Evolutionary conservation across 306 rosid species (phyloP).

Genomic region (Cicer judaicum): DNA sequence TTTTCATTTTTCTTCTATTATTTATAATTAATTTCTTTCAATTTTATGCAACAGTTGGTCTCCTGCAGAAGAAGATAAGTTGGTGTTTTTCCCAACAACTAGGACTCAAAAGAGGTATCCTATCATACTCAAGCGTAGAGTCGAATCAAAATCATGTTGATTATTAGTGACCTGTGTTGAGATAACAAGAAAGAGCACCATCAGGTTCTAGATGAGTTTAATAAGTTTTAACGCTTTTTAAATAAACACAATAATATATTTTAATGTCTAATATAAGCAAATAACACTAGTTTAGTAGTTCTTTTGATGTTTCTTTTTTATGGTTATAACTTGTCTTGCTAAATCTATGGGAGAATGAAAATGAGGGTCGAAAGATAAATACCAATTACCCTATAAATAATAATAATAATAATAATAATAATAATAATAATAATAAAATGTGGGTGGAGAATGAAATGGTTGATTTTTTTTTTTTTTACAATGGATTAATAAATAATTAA

Average conservation of each 20-base stretch:
- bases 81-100: slow-evolving; percentile 94
- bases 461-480: too few species aligned
- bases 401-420: too few species aligned
- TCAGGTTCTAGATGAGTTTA: slow-evolving; percentile 40
- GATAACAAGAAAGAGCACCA: background rate
- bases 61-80: slow-evolving; percentile 93
- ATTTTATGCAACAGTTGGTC: slow-evolving; percentile 64
- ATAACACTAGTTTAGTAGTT: slow-evolving; percentile 25
- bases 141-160: background rate
- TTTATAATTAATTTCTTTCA: slow-evolving; percentile 19
- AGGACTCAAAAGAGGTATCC: slow-evolving; percentile 94
- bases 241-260: too few species aligned
- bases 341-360: background rate
- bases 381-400: too few species aligned
- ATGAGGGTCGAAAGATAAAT: background rate
- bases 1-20: background rate
- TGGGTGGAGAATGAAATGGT: too few species aligned
- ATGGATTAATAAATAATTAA: too few species aligned
- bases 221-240: background rate
- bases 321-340: background rate
- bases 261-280: background rate
- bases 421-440: too few species aligned
- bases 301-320: background rate
- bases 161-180: background rate
- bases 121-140: slow-evolving; percentile 63